Evolutionary conservation across 2,329 filamentous ascomycete species (phyloP).

Genomic region (Pyrenochaeta sp.): DNA sequence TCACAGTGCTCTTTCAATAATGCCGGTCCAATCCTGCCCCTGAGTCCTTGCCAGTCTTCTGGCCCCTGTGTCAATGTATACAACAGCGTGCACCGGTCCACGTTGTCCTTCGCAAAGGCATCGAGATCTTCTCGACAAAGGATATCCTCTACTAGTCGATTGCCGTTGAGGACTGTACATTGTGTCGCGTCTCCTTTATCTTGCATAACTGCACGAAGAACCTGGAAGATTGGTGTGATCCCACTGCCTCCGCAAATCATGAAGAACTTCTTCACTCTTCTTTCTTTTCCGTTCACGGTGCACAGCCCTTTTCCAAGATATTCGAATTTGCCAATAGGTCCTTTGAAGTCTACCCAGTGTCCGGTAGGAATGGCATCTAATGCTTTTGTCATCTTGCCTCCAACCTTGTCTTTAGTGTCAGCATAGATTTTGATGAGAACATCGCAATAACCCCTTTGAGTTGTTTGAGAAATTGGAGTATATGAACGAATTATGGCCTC

Average conservation of each 20-base stretch:
- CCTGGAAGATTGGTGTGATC: slow-evolving; percentile 90
- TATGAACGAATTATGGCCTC: slow-evolving; percentile 85
- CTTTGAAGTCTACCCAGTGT: slow-evolving; percentile 82
- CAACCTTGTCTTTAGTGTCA: slow-evolving; percentile 62
- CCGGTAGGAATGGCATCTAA: slow-evolving; percentile 76
- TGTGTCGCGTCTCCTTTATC: slow-evolving; percentile 68
- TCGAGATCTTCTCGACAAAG: slow-evolving; percentile 79
- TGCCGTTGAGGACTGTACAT: slow-evolving; percentile 81
- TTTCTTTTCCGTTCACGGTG: slow-evolving; percentile 63
- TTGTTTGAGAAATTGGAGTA: slow-evolving; percentile 77
- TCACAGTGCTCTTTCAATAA: slow-evolving; percentile 67
- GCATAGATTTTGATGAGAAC: slow-evolving; percentile 86
- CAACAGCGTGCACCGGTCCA: slow-evolving; percentile 67
- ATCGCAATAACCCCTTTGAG: slow-evolving; percentile 69
- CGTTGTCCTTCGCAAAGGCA: slow-evolving; percentile 61
- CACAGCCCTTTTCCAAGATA: slow-evolving; percentile 75
- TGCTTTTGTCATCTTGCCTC: slow-evolving; percentile 83
- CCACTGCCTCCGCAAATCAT: slow-evolving; percentile 93
- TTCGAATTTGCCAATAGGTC: slow-evolving; percentile 84
- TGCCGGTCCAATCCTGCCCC: slow-evolving; percentile 70
- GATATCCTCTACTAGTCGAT: slow-evolving; percentile 81
- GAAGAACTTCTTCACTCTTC: slow-evolving; percentile 71
- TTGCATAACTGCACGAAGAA: slow-evolving; percentile 75
- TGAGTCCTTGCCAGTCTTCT: slow-evolving; percentile 71
- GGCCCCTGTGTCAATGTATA: slow-evolving; percentile 73